Evolutionary conservation across 345 rosid genomes (phyloP).

Genomic region (Sisymbrium altissimum): DNA sequence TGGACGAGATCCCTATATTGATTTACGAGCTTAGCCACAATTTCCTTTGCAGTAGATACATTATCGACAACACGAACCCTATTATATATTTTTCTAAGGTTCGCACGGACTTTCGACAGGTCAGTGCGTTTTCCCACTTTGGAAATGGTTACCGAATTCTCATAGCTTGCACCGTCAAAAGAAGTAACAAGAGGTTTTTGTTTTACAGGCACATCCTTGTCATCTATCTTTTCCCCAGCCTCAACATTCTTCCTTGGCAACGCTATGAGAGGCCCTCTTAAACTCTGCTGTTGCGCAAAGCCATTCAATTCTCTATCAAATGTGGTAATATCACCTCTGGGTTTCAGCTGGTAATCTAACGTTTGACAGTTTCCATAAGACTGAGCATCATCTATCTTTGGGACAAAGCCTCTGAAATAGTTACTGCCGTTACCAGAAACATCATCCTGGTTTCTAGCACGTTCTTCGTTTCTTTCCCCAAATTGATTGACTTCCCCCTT

Average conservation of each 20-base stretch:
- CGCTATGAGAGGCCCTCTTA: background rate
- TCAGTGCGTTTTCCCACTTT: slow-evolving; percentile 1
- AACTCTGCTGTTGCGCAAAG: slow-evolving; percentile 14
- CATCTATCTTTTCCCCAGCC: background rate
- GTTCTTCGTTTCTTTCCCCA: slow-evolving; percentile 18
- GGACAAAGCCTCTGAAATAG: no score
- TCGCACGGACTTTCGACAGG: slow-evolving; percentile 29
- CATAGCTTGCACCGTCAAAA: slow-evolving; percentile 2
- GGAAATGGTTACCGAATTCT: slow-evolving; percentile 10
- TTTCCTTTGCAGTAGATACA: slow-evolving; percentile 53
- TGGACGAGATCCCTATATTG: slow-evolving; percentile 64
- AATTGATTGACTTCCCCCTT: slow-evolving; percentile 17
- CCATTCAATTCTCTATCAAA: slow-evolving; percentile 27
- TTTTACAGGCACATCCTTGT: background rate
- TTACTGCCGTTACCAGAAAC: background rate
- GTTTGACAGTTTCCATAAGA: slow-evolving; percentile 19
- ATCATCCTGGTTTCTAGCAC: slow-evolving; percentile 17
- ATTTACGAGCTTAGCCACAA: slow-evolving; percentile 57
- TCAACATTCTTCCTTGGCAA: slow-evolving; percentile 14
- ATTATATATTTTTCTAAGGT: slow-evolving; percentile 54
- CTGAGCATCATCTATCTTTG: no score
- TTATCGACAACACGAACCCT: slow-evolving; percentile 61
- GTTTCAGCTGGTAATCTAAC: slow-evolving; percentile 1
- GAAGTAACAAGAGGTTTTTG: background rate
- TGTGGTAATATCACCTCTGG: background rate